Evolutionary conservation across 768 basidiomycete genomes (phyloP).

Genomic region (Hericium alpestre): DNA sequence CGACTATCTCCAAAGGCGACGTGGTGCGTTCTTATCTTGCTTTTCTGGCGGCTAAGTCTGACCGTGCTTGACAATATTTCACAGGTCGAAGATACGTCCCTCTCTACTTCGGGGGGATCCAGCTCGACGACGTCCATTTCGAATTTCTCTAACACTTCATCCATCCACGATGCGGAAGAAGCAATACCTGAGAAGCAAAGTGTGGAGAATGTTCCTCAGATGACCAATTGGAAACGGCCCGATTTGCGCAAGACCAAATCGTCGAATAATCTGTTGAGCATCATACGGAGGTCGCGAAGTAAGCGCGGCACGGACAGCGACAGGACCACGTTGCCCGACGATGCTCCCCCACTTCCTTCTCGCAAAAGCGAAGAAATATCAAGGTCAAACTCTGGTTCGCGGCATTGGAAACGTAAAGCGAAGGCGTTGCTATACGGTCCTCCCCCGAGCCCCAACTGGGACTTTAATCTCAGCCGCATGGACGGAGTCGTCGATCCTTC

Average conservation of each 20-base stretch:
- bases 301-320: conserved; percentile 30
- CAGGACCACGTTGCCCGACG: conserved; percentile 17
- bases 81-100: not conserved
- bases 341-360: conserved; percentile 11
- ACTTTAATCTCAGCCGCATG: not conserved
- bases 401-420: not conserved
- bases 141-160: not conserved
- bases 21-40: not conserved
- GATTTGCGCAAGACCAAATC: conserved; percentile 40
- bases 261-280: conserved; percentile 29
- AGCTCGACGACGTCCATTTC: not conserved
- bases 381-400: not conserved
- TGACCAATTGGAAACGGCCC: conserved; percentile 15
- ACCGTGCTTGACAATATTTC: not conserved
- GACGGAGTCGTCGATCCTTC: not conserved
- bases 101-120: not conserved
- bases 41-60: not conserved
- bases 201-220: conserved; percentile 16
- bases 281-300: conserved; percentile 31
- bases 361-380: not conserved
- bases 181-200: not conserved
- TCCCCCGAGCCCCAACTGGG: not conserved
- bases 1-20: not conserved
- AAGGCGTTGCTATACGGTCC: not conserved
- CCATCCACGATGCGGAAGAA: not conserved